Conservation (phyloP, 2,329 filamentous ascomycete genomes). For the Domatiomyces catenatus region DNA sequence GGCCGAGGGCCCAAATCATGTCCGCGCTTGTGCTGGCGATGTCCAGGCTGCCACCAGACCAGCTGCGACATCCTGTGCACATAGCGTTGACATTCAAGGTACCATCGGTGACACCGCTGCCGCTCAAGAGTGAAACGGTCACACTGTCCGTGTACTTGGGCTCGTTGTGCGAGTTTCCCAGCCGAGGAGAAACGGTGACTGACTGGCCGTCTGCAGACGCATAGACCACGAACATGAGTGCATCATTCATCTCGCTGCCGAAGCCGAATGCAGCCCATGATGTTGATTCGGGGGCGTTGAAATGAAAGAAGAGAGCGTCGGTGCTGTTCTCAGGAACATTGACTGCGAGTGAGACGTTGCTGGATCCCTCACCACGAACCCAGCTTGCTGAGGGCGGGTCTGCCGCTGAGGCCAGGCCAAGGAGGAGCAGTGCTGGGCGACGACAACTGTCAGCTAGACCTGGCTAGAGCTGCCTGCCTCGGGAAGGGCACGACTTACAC, state of each 20-base stretch:
- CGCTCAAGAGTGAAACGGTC: slow-evolving; percentile 30
- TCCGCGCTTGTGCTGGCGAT: slow-evolving; percentile 30
- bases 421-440: slow-evolving; percentile 4
- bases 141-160: slow-evolving; percentile 28
- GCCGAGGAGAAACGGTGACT: slow-evolving; percentile 18
- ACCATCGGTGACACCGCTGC: slow-evolving; percentile 33
- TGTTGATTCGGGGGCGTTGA: slow-evolving; percentile 12
- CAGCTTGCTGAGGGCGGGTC: background rate
- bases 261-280: slow-evolving; percentile 20
- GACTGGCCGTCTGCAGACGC: slow-evolving; percentile 15
- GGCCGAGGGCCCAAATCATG: slow-evolving; percentile 44
- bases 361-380: background rate
- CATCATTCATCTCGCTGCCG: slow-evolving; percentile 17
- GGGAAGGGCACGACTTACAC: background rate
- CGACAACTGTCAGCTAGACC: background rate
- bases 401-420: slow-evolving; percentile 6
- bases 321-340: slow-evolving; percentile 14
- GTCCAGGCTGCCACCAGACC: slow-evolving; percentile 37
- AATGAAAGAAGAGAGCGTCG: slow-evolving; percentile 16
- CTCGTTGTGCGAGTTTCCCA: slow-evolving; percentile 17
- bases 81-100: slow-evolving; percentile 35
- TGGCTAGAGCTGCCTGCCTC: background rate
- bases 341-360: slow-evolving; percentile 15
- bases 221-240: slow-evolving; percentile 21
- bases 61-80: slow-evolving; percentile 40